Percentiles rank a stretch among this genome's conserved stretches.
Evolutionary conservation across 2,329 filamentous ascomycete species (phyloP).

Genomic region (Trichoderma hamatum): DNA sequence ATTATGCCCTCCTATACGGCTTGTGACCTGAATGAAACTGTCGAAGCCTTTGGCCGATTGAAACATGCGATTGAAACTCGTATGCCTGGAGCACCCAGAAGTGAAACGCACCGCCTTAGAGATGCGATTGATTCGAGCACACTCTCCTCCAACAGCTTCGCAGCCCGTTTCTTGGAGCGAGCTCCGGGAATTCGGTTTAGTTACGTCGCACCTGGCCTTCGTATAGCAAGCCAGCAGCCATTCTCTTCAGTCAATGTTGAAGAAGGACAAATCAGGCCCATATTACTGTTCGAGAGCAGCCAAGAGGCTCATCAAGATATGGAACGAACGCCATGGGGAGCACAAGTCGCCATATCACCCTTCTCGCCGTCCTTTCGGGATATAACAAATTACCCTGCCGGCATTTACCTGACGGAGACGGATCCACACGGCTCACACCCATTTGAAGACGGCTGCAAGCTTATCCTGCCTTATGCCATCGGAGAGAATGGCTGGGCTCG

Average conservation of each 20-base stretch:
- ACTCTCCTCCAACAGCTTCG: constrained; percentile 4
- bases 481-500: constrained; percentile 19
- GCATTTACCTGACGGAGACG: constrained; percentile 14
- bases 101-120: not conserved
- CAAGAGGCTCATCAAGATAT: constrained; percentile 11
- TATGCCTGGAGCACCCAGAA: not conserved
- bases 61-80: constrained; percentile 15
- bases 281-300: constrained; percentile 19
- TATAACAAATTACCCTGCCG: not conserved
- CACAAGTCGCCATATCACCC: not conserved
- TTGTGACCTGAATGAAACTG: constrained; percentile 8
- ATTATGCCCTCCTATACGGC: constrained; percentile 12
- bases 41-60: constrained; percentile 7
- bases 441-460: constrained; percentile 22
- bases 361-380: not conserved
- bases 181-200: constrained; percentile 8
- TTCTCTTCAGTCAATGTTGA: constrained; percentile 10
- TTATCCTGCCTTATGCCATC: constrained; percentile 14
- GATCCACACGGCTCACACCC: constrained; percentile 10
- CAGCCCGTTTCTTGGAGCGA: not conserved
- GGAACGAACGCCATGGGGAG: constrained; percentile 15
- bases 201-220: constrained; percentile 16
- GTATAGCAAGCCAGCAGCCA: constrained; percentile 16
- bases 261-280: not conserved
- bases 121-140: not conserved